A percentile compares a stretch with the other conserved stretches of the same genome.
Conservation (phyloP, 371 early-diverging fungal species). For the Rhizopus arrhizus region DNA sequence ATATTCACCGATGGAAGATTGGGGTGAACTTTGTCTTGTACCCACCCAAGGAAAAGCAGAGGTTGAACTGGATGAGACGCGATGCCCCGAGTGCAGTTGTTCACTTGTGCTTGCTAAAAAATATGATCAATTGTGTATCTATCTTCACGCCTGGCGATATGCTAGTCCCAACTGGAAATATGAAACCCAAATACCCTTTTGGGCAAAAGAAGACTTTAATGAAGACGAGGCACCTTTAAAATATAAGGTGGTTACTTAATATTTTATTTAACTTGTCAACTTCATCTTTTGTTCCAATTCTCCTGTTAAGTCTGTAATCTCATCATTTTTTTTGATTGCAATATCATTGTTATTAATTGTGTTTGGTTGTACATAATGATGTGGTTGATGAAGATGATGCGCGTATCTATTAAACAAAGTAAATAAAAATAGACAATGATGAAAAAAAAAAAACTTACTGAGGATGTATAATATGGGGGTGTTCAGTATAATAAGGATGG, state of each 20-base stretch:
- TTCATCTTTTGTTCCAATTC: slow-evolving; percentile 6
- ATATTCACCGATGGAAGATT: slow-evolving; percentile 32
- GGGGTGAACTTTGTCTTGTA: slow-evolving; percentile 16
- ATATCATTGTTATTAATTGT: neutral
- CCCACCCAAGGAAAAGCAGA: neutral
- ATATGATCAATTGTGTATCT: slow-evolving; percentile 79
- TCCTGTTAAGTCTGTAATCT: neutral
- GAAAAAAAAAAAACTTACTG: slow-evolving; percentile 20
- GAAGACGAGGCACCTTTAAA: slow-evolving; percentile 22
- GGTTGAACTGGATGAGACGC: slow-evolving; percentile 11
- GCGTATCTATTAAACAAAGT: neutral
- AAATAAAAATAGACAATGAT: too few relatives aligned
- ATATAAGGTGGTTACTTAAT: slow-evolving; percentile 10
- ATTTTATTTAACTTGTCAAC: slow-evolving; percentile 1
- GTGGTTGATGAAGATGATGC: neutral
- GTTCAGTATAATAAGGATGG: slow-evolving; percentile 20
- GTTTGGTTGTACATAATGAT: slow-evolving; percentile 3
- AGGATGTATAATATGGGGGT: slow-evolving; percentile 10
- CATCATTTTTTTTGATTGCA: neutral
- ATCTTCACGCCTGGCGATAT: slow-evolving; percentile 85
- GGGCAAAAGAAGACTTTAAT: slow-evolving; percentile 63
- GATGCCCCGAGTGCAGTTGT: slow-evolving; percentile 58
- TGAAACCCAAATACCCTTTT: slow-evolving; percentile 79
- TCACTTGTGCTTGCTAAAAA: slow-evolving; percentile 65
- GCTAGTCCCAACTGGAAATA: slow-evolving; percentile 67